Evolutionary conservation across 495 filamentous ascomycete species (phyloP), one percentile per base, ranked within the genome.

Genomic region (Viridothelium virens): DNA sequence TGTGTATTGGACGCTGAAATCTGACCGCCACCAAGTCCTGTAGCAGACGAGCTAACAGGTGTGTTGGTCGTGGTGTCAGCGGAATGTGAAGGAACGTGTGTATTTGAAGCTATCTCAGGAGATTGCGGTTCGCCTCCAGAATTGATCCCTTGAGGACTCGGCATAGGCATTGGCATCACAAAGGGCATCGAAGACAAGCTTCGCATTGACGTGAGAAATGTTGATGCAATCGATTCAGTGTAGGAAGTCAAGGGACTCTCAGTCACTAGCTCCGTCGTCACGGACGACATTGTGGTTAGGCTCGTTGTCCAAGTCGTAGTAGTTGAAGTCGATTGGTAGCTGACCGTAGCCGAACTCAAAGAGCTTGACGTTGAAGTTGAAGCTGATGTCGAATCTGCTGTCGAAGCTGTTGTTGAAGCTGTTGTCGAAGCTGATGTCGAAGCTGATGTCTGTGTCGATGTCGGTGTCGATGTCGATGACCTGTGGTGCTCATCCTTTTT

Each of bases 221-320:
- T 34, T 9, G 53, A 59, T 25, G 25, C 25, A 25, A 25, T 25
- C 25, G 25, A 25, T 25, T 25, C 25, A 25, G 25, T 25, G 25
- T 25, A 25, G 25, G 25, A 1, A 25, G 25, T 25, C 25, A 25
- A 25, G 25, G 25, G 25, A 25, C 25, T 25, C 25, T 25, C 25
- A 25, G 25, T 25, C 5, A 59, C 53, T 3, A 7, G 9, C 36
- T 59, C 25, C 3, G 53, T 59, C 18, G 53, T 59, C 53, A 59
- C 31, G 14, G 53, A 33, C 5, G 18, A 59, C 11, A 18, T 59
- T 36, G 53, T 59, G 31, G 53, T 59, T 6, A 59, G 10, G 14
- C 53, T 59, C 31, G 53, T 59, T 59, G 18, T 59, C 53, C 25
- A 59, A 59, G 18, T 59, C 53, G 53, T 59, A 33, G 53, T 59